phyloP scores from a whole-genome alignment of 306 rosid genomes.

The Mimosa pudica region DNA sequence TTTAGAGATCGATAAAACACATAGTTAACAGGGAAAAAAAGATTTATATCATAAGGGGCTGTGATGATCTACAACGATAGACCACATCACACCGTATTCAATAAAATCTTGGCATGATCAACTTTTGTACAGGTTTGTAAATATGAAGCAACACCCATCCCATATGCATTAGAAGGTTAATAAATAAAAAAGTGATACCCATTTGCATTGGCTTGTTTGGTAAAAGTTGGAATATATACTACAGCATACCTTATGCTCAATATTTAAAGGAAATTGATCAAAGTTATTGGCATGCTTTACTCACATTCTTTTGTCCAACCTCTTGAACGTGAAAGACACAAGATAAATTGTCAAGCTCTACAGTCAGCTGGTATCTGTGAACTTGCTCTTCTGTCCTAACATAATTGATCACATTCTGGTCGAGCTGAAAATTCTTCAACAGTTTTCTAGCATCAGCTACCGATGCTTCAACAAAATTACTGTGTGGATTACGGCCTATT shows the following conservation, averaged over 20 bases:
- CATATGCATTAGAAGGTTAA: neutral
- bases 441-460: slow-evolving; percentile 61
- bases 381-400: slow-evolving; percentile 51
- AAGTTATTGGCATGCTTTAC: slow-evolving; percentile 26
- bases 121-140: neutral
- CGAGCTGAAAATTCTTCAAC: slow-evolving; percentile 59
- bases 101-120: neutral
- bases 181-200: neutral
- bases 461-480: slow-evolving; percentile 81
- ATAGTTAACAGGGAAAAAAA: neutral
- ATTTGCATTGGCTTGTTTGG: slow-evolving; percentile 1
- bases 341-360: slow-evolving; percentile 51
- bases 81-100: slow-evolving; percentile 21
- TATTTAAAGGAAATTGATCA: slow-evolving; percentile 6
- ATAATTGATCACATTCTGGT: slow-evolving; percentile 48
- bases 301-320: slow-evolving; percentile 72
- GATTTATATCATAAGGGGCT: neutral
- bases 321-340: slow-evolving; percentile 65
- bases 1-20: neutral
- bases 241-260: neutral
- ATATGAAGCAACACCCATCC: neutral
- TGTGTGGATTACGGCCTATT: slow-evolving; percentile 53
- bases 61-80: neutral
- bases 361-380: slow-evolving; percentile 46
- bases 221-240: neutral